Percentiles rank a stretch among this genome's conserved stretches.
Evolutionary conservation across 2,329 filamentous ascomycete species (phyloP).

Genomic region (Scedosporium dehoogii): DNA sequence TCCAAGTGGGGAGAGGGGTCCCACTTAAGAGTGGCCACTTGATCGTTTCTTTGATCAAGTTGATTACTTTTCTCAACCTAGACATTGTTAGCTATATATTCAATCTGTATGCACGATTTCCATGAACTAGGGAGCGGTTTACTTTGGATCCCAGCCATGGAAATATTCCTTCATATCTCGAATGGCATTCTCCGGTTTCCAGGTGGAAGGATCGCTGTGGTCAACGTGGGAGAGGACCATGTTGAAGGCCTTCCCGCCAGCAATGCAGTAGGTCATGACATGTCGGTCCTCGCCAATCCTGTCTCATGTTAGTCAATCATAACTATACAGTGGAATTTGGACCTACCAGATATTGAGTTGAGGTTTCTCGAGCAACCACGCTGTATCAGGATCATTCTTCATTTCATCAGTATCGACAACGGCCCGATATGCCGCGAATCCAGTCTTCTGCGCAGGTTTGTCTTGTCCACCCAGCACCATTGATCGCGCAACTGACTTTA

Average conservation of each 20-base stretch:
- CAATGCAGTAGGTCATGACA: slow-evolving; percentile 35
- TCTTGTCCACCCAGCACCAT: background rate
- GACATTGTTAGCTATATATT: background rate
- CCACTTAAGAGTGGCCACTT: slow-evolving; percentile 23
- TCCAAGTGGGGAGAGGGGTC: slow-evolving; percentile 18
- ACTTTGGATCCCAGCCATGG: slow-evolving; percentile 22
- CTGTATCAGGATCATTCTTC: slow-evolving; percentile 21
- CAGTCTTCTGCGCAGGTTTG: slow-evolving; percentile 16
- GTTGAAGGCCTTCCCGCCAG: slow-evolving; percentile 30
- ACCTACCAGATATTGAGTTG: slow-evolving; percentile 27
- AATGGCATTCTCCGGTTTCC: slow-evolving; percentile 17
- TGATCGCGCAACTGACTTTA: background rate
- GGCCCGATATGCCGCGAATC: slow-evolving; percentile 31
- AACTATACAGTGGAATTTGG: background rate
- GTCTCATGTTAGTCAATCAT: background rate
- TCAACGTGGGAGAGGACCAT: slow-evolving; percentile 35
- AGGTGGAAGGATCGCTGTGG: slow-evolving; percentile 20
- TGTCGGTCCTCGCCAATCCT: slow-evolving; percentile 31
- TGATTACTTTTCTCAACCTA: slow-evolving; percentile 24
- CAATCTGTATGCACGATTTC: background rate
- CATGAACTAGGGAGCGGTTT: slow-evolving; percentile 7
- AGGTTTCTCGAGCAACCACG: slow-evolving; percentile 28
- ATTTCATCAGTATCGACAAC: slow-evolving; percentile 28
- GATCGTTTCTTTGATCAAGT: slow-evolving; percentile 20
- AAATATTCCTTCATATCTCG: slow-evolving; percentile 23